Conservation (phyloP, 805 yeast species). For the Saccharomycopsis fermentans region DNA sequence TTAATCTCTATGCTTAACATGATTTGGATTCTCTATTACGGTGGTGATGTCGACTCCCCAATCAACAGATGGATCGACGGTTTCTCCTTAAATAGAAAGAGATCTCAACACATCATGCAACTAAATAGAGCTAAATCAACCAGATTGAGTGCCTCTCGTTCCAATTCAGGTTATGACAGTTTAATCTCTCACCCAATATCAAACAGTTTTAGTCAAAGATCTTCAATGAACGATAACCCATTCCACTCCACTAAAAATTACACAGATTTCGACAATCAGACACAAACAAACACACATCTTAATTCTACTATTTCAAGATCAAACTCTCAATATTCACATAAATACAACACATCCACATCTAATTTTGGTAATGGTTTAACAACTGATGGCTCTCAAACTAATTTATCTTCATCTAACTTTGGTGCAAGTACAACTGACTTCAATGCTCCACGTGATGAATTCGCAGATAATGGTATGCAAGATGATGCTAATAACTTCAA, state of each 20-base stretch:
- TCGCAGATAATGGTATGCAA: not conserved
- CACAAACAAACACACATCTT: slow-evolving; percentile 17
- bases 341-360: slow-evolving; percentile 12
- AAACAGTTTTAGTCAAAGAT: slow-evolving; percentile 13
- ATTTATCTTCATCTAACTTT: not conserved
- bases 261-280: slow-evolving; percentile 17
- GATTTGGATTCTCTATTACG: slow-evolving; percentile 81
- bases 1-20: slow-evolving; percentile 71
- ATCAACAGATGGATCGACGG: slow-evolving; percentile 78
- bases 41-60: slow-evolving; percentile 85
- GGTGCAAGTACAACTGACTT: slow-evolving; percentile 1
- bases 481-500: slow-evolving; percentile 4
- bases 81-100: slow-evolving; percentile 45
- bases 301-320: slow-evolving; percentile 12
- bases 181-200: slow-evolving; percentile 16
- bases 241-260: slow-evolving; percentile 19
- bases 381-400: not conserved
- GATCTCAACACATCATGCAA: slow-evolving; percentile 1
- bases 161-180: slow-evolving; percentile 11
- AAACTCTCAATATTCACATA: slow-evolving; percentile 17
- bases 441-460: not conserved
- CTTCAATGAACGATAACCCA: slow-evolving; percentile 16
- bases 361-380: not conserved
- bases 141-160: slow-evolving; percentile 8
- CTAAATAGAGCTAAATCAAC: slow-evolving; percentile 12